phyloP scores from a whole-genome alignment of 108 stramenopile species.

The Epipyxis sp. region DNA sequence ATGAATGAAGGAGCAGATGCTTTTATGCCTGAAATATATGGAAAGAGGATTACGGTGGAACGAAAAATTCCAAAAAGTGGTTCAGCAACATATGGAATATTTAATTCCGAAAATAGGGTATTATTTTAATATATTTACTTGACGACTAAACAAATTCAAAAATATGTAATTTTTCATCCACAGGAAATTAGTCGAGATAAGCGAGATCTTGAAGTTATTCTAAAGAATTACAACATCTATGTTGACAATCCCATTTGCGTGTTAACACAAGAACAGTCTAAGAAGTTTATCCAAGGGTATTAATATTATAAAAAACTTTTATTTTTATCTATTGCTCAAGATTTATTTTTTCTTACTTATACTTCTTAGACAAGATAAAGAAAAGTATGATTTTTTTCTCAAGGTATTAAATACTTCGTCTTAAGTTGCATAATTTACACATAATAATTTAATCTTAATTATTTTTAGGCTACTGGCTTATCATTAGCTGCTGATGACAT shows the following conservation, averaged over 20 bases:
- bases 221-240: constrained; percentile 67
- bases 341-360: too few species aligned
- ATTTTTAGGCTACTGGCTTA: too few species aligned
- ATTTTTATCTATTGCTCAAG: too few species aligned
- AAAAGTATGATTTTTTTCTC: constrained; percentile 90
- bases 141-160: neutral
- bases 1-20: constrained; percentile 80
- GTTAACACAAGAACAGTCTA: constrained; percentile 94
- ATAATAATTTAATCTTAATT: too few species aligned
- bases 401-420: too few species aligned
- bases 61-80: constrained; percentile 68
- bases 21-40: constrained; percentile 75
- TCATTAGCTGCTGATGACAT: too few species aligned
- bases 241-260: constrained; percentile 96
- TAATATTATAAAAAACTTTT: too few species aligned
- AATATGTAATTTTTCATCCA: neutral
- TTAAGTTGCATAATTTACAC: too few species aligned
- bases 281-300: constrained; percentile 91
- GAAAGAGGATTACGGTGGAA: constrained; percentile 80
- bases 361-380: constrained; percentile 70
- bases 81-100: constrained; percentile 70
- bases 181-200: constrained; percentile 44
- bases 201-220: constrained; percentile 76
- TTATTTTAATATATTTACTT: constrained; percentile 47
- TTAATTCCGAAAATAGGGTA: too few species aligned